Conservation (phyloP, 768 basidiomycete species). For the Hydnum rufescens region DNA sequence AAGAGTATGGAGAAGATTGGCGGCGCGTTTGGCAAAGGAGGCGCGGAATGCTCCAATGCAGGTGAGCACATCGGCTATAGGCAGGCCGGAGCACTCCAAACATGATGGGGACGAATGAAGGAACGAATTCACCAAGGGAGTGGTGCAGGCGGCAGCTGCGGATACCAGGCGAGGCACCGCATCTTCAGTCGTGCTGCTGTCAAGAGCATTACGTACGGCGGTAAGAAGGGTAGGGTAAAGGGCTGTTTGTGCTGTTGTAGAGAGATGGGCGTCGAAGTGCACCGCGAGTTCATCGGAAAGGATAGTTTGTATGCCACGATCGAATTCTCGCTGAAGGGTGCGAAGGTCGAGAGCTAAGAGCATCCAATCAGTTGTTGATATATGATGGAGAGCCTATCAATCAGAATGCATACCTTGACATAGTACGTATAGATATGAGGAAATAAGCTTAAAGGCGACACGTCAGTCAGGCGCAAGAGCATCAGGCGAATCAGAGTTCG, state of each 20-base stretch:
- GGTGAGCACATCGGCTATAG: constrained; percentile 8
- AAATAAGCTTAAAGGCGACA: constrained; percentile 23
- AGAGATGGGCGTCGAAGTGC: constrained; percentile 25
- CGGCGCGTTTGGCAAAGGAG: constrained; percentile 29
- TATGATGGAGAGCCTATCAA: neutral
- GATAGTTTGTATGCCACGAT: constrained; percentile 27
- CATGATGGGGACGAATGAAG: constrained; percentile 14
- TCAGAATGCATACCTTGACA: constrained; percentile 33
- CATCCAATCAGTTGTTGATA: too few relatives aligned
- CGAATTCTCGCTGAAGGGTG: constrained; percentile 49
- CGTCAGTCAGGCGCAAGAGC: neutral
- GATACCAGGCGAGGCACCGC: constrained; percentile 45
- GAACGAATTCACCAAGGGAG: constrained; percentile 39
- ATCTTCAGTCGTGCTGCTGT: constrained; percentile 55
- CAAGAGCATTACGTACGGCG: constrained; percentile 32
- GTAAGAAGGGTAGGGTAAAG: constrained; percentile 13
- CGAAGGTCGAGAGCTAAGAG: constrained; percentile 74
- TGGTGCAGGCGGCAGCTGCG: constrained; percentile 41
- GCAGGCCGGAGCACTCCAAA: neutral
- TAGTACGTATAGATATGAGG: constrained; percentile 57
- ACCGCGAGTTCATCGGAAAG: constrained; percentile 29
- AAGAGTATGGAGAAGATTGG: constrained; percentile 24
- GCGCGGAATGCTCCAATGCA: constrained; percentile 34
- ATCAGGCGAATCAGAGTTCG: neutral
- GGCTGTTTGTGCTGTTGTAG: constrained; percentile 20